phyloP scores from a whole-genome alignment of 73 alveolate genomes.

The Paramecium sexaurelia region DNA sequence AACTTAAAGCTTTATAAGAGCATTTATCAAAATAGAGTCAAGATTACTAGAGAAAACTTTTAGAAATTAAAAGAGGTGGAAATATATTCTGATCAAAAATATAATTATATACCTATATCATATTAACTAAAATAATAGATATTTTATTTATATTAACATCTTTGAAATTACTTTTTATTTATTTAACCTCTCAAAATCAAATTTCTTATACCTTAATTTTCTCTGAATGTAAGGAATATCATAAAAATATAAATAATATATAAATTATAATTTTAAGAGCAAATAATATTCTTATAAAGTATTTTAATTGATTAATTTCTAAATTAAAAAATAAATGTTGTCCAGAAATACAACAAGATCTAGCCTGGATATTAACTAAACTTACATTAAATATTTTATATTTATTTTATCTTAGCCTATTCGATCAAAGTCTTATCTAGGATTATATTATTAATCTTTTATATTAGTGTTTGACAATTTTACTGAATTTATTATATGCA shows the following conservation, averaged over 20 bases:
- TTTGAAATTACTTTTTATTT: too few species aligned
- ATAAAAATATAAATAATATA: too few species aligned
- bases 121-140: neutral
- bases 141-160: neutral
- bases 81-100: neutral
- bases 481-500: neutral
- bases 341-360: too few species aligned
- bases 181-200: too few species aligned
- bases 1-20: slow-evolving; percentile 90
- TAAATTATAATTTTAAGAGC: too few species aligned
- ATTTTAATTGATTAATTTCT: too few species aligned
- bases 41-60: slow-evolving; percentile 89
- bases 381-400: neutral
- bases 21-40: slow-evolving; percentile 88
- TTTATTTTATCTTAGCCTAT: neutral
- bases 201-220: too few species aligned
- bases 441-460: neutral
- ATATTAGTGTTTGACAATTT: neutral
- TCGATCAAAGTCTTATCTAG: neutral
- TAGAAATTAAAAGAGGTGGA: slow-evolving; percentile 85
- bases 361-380: too few species aligned
- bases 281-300: too few species aligned
- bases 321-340: too few species aligned
- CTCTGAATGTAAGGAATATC: too few species aligned
- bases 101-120: neutral